Evolutionary conservation across 2,329 filamentous ascomycete species (phyloP).

Genomic region (Venturia effusa): DNA sequence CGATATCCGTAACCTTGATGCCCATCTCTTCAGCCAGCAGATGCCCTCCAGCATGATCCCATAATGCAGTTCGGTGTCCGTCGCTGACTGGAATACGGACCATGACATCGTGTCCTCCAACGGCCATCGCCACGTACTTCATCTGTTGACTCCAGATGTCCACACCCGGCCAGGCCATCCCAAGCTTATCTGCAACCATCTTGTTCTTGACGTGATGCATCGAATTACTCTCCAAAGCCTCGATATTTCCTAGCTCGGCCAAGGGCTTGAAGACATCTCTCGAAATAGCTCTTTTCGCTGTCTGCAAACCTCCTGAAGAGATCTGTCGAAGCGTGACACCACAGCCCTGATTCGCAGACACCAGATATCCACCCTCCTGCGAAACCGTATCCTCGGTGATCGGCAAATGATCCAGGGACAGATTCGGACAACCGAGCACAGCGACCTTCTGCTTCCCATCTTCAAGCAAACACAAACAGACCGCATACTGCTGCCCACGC

Average conservation of each 20-base stretch:
- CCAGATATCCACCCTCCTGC: conserved; percentile 30
- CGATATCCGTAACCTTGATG: conserved; percentile 39
- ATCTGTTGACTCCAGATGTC: conserved; percentile 44
- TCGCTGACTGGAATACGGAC: conserved; percentile 36
- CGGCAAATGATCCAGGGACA: conserved; percentile 31
- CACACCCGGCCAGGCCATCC: conserved; percentile 36
- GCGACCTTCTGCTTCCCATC: conserved; percentile 47
- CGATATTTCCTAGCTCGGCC: not conserved
- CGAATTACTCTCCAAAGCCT: not conserved
- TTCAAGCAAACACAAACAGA: conserved; percentile 48
- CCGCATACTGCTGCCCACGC: conserved; percentile 50
- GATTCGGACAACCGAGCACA: conserved; percentile 52
- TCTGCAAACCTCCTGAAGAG: not conserved
- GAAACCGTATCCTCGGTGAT: conserved; percentile 21
- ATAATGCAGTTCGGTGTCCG: conserved; percentile 38
- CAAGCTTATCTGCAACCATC: conserved; percentile 24
- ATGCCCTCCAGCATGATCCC: conserved; percentile 46
- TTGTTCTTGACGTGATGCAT: conserved; percentile 2
- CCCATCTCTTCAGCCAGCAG: conserved; percentile 41
- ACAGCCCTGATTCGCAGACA: conserved; percentile 38
- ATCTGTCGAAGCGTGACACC: conserved; percentile 23
- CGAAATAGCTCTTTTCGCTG: not conserved
- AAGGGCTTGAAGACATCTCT: not conserved
- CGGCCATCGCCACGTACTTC: conserved; percentile 41
- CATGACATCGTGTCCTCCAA: conserved; percentile 39